These are phyloP conservation scores for Aristolochia californica DNA, from an alignment of 164 flowering plant genomes.

Conservation along the genomic window DNA sequence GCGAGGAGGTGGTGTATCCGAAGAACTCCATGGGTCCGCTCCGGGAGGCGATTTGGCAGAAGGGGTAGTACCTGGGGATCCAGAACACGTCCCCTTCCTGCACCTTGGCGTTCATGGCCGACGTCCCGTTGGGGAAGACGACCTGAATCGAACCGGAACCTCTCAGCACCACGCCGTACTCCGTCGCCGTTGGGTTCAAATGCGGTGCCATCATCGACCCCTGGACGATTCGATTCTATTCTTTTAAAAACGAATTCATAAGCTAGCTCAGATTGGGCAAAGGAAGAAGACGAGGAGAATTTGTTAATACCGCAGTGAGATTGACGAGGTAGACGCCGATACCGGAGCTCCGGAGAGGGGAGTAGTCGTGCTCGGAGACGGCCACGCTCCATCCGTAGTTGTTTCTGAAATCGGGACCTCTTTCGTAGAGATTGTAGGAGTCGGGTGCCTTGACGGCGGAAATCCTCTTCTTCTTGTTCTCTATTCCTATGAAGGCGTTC, in stretches of 20 bases:
- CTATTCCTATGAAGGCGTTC: constrained; percentile 24
- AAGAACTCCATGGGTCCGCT: constrained; percentile 58
- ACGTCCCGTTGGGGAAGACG: constrained; percentile 32
- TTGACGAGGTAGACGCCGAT: constrained; percentile 71
- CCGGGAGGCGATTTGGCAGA: constrained; percentile 72
- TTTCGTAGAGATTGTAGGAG: constrained; percentile 38
- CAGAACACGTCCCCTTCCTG: constrained; percentile 68
- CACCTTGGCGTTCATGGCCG: constrained; percentile 16
- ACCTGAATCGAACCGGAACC: constrained; percentile 66
- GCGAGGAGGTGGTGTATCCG: constrained; percentile 60
- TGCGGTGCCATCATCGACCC: constrained; percentile 93
- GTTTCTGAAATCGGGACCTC: constrained; percentile 46
- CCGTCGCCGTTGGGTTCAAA: constrained; percentile 75
- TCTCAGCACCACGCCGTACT: constrained; percentile 46
- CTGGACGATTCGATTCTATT: constrained; percentile 15
- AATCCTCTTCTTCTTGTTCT: constrained; percentile 25
- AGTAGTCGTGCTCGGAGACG: constrained; percentile 25
- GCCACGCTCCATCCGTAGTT: constrained; percentile 66
- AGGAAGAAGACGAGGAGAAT: background rate
- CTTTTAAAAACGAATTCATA: too few relatives aligned
- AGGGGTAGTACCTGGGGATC: constrained; percentile 61
- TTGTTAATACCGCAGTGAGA: constrained; percentile 44
- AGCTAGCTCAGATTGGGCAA: too few relatives aligned
- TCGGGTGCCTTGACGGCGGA: too few relatives aligned
- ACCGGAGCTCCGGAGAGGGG: constrained; percentile 28